Conservation (phyloP, 768 basidiomycete genomes). For the Hypsizygus marmoreus region DNA sequence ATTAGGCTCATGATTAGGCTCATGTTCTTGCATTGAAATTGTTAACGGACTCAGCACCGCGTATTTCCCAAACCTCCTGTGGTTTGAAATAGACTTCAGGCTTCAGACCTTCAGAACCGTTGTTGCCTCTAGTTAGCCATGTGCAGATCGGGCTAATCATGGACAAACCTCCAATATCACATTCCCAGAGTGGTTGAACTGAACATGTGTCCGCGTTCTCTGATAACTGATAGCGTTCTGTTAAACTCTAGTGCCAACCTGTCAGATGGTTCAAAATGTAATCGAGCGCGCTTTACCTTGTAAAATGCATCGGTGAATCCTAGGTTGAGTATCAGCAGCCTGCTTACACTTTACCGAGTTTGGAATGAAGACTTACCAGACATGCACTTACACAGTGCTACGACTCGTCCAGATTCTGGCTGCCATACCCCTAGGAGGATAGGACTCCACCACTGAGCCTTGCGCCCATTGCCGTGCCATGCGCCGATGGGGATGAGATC, state of each 20-base stretch:
- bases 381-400: conserved; percentile 91
- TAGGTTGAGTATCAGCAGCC: conserved; percentile 22
- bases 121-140: too few relatives aligned
- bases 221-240: conserved; percentile 57
- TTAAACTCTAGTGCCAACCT: conserved; percentile 46
- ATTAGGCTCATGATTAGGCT: conserved; percentile 16
- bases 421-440: conserved; percentile 81
- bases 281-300: conserved; percentile 44
- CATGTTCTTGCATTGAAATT: not conserved
- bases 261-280: conserved; percentile 21
- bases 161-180: conserved; percentile 60
- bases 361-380: conserved; percentile 51
- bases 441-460: conserved; percentile 92
- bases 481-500: conserved; percentile 77
- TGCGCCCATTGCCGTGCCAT: conserved; percentile 90
- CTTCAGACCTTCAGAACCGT: conserved; percentile 49
- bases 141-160: conserved; percentile 7
- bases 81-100: conserved; percentile 75
- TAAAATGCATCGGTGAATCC: conserved; percentile 88
- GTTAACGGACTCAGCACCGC: conserved; percentile 63
- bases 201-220: conserved; percentile 59
- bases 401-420: conserved; percentile 54
- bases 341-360: not conserved
- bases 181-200: conserved; percentile 54
- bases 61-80: conserved; percentile 87